Conservation (phyloP, 108 stramenopile species). For the Fragilariopsis cylindrus region DNA sequence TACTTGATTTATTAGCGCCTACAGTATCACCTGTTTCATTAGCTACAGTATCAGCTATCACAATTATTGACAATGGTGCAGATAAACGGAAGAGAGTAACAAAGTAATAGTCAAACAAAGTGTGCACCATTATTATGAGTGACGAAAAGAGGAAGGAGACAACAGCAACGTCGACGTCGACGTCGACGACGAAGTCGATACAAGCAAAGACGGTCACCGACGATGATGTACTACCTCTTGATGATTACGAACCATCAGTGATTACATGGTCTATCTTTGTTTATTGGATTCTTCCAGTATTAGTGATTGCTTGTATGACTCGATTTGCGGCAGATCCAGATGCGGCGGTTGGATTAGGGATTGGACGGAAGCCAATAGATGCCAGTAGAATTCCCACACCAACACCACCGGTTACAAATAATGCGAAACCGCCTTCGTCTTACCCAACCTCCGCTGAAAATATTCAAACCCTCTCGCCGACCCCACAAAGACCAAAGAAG, state of each 20-base stretch:
- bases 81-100: no score
- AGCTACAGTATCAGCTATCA: no score
- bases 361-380: neutral
- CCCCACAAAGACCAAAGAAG: slow-evolving; percentile 2
- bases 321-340: slow-evolving; percentile 40
- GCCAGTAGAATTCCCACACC: neutral
- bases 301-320: slow-evolving; percentile 34
- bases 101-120: no score
- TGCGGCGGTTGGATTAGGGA: neutral
- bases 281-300: slow-evolving; percentile 47
- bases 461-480: neutral
- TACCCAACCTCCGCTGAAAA: neutral
- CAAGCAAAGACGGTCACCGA: slow-evolving; percentile 1
- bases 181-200: neutral
- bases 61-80: no score
- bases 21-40: no score
- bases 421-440: neutral
- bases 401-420: neutral
- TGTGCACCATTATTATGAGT: neutral
- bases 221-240: neutral
- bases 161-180: no score
- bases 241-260: slow-evolving; percentile 11
- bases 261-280: slow-evolving; percentile 35
- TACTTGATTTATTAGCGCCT: no score
- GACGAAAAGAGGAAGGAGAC: slow-evolving; percentile 1